Evolutionary conservation across 2,329 filamentous ascomycete genomes (phyloP), one percentile per base, ranked within the genome.

Genomic region (Aspergillus vadensis): DNA sequence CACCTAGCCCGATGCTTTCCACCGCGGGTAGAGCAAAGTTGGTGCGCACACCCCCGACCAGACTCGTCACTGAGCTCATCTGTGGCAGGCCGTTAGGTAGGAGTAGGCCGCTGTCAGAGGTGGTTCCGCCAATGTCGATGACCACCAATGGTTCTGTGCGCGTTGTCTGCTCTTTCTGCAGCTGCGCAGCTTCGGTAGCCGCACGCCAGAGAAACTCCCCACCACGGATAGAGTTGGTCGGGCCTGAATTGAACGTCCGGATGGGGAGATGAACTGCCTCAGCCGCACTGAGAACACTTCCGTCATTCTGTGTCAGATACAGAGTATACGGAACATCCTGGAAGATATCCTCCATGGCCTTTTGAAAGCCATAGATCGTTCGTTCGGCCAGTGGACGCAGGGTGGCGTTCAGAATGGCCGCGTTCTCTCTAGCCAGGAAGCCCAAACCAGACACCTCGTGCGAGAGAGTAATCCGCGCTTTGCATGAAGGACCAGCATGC

Each of bases 111-210:
- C 88, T 84, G 64, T 89, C 87, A 0, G 86, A 84, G 0, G 87
- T 89, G 0, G 87, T 90, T 2, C 87, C 87, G 0, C 87, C 87
- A 56, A 90, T 84, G 66, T 90, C 87, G 2, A 89, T 83, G 0
- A 89, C 86, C 76, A 89, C 59, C 1, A 61, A 30, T 0, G 59
- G 56, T 10, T 61, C 59, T 3, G 56, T 59, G 12, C 59, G 56
- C 2, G 9, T 23, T 2, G 39, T 5, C 4, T 27, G 30, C 10
- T 55, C 30, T 8, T 39, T 5, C 12, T 47, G 27, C 17, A 15
- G 49, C 3, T 25, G 32, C 4, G 39, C 21, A 0, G 19, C 27
- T 10, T 49, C 44, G 0, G 44, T 50, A 14, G 59, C 51, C 2
- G 59, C 39, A 1, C 56, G 51, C 59, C 59, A 61, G 1, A 61